phyloP scores from a whole-genome alignment of 2,329 filamentous ascomycete genomes.

The Helicocarpus griseus region DNA sequence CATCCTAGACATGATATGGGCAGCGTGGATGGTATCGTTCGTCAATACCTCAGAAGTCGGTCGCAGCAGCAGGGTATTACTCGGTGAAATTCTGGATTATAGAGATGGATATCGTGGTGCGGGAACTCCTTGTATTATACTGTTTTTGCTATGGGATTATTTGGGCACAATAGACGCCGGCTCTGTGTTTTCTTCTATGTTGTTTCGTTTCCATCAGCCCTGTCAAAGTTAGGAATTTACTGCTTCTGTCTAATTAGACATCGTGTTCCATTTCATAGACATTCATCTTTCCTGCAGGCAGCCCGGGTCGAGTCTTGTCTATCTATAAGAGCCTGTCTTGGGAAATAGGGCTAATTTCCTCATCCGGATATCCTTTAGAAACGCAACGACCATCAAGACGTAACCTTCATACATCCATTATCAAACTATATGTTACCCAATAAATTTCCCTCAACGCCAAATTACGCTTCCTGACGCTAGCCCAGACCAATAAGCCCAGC shows the following conservation, averaged over 20 bases:
- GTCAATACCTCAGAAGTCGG: slow-evolving; percentile 46
- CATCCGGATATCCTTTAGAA: too few species aligned
- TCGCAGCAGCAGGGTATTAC: background rate
- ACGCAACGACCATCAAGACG: too few species aligned
- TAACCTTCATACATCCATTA: too few species aligned
- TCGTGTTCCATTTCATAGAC: too few species aligned
- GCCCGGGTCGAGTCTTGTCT: too few species aligned
- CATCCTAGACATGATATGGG: slow-evolving; percentile 80
- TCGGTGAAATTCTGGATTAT: background rate
- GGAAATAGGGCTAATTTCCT: too few species aligned
- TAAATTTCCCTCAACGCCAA: too few species aligned
- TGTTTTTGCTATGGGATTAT: background rate
- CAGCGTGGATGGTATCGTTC: slow-evolving; percentile 70
- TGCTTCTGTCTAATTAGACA: background rate
- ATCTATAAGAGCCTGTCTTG: too few species aligned
- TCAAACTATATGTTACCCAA: too few species aligned
- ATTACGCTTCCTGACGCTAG: too few species aligned
- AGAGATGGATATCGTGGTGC: background rate
- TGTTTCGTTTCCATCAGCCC: background rate
- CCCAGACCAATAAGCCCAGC: background rate
- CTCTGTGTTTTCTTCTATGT: background rate
- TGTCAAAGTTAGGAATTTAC: background rate
- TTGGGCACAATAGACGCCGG: background rate
- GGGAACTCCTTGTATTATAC: background rate
- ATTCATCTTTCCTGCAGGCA: too few species aligned